Evolutionary conservation across 2,329 filamentous ascomycete genomes (phyloP).

Genomic region (Penicillium sp.): DNA sequence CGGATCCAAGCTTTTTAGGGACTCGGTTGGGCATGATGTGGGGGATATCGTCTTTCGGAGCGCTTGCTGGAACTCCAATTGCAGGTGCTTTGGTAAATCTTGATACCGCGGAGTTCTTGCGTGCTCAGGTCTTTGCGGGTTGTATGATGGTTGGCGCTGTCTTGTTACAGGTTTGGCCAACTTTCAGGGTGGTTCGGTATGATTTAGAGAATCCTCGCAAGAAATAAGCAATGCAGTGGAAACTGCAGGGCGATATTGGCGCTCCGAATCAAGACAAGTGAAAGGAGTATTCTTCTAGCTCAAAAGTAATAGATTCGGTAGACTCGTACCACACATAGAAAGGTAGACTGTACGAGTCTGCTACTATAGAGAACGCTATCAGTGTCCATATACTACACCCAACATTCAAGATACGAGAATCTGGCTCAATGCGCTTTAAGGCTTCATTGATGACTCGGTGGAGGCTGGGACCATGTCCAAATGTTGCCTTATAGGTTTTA

Average conservation of each 20-base stretch:
- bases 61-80: conserved; percentile 27
- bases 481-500: too few species aligned
- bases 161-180: conserved; percentile 24
- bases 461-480: too few species aligned
- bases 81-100: conserved; percentile 27
- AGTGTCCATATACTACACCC: too few species aligned
- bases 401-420: too few species aligned
- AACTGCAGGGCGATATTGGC: too few species aligned
- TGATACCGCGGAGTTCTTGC: conserved; percentile 20
- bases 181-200: conserved; percentile 17
- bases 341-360: too few species aligned
- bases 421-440: too few species aligned
- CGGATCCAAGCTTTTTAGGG: conserved; percentile 21
- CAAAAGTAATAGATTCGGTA: neutral
- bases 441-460: too few species aligned
- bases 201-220: conserved; percentile 12
- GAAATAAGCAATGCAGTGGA: neutral
- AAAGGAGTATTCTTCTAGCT: neutral
- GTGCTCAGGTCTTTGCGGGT: conserved; percentile 27
- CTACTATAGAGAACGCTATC: too few species aligned
- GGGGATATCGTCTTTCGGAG: conserved; percentile 28
- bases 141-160: conserved; percentile 27
- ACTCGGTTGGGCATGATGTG: conserved; percentile 31
- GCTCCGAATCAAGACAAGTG: neutral
- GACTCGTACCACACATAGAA: neutral